Evolutionary conservation across 2,329 filamentous ascomycete genomes (phyloP), one percentile per base, ranked within the genome.

Genomic region (Colletotrichum karsti): DNA sequence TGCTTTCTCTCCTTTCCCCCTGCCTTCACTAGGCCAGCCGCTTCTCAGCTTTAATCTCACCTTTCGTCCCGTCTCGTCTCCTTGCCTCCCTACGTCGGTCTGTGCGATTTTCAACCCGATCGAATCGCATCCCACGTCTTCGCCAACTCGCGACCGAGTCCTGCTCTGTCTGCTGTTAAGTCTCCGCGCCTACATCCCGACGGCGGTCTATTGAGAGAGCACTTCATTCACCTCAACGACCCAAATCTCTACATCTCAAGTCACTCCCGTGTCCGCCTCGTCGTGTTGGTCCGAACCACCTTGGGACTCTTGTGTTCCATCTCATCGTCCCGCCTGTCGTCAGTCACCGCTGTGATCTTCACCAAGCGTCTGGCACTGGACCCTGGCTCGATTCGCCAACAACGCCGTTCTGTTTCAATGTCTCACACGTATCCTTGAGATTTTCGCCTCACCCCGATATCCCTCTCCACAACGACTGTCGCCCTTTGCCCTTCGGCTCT

Each of bases 61-160:
- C 63, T 65, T 59, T 59, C 54, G n/a, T 68, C 65, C 54, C 53
- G 53, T 59, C 60, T 59, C 30, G 46, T 65, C 15, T 64, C 46
- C 54, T n/a, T n/a, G n/a, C n/a, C 54, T 68, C 53, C 65, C 48
- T 68, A 33, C 65, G 26, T 68, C 54, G 37, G 65, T 65, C 65
- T 68, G 65, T 68, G 65, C 65, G 39, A 58, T n/a, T 39, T 18
- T 58, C 37, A n/a, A 15, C 46, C 53, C 30, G 28, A 54, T 55
- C 65, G 46, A 58, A 50, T 41, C 39, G 60, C 46, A 59, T 64
- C 53, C 28, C 37, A 20, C 60, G 8, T n/a, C 63, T 50, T 55
- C 37, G 37, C 13, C 28, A 9, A 12, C 26, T 28, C 28, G 46
- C 30, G 12, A 33, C 39, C 61, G 20, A 59, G 24, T 65, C 15